phyloP scores from a whole-genome alignment of 1,284 basidiomycete genomes.

The Mycocalia duriaeana region DNA sequence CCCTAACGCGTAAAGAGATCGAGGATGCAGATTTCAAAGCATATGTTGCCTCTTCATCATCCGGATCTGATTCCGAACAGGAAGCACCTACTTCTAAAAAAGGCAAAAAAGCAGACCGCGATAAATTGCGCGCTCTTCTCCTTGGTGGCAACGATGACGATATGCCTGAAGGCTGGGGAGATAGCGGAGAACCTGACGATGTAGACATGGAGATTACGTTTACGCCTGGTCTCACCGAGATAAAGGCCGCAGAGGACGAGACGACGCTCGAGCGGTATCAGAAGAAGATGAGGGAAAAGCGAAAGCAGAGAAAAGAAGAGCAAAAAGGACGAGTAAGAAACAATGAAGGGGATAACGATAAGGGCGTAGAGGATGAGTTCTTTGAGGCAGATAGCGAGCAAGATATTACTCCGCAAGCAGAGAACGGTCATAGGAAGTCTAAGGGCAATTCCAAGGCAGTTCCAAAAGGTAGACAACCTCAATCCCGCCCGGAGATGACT shows the following conservation, averaged over 20 bases:
- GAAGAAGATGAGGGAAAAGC: slow-evolving; percentile 83
- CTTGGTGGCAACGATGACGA: slow-evolving; percentile 61
- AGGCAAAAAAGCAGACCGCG: slow-evolving; percentile 47
- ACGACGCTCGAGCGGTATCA: slow-evolving; percentile 85
- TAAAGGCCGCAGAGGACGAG: slow-evolving; percentile 58
- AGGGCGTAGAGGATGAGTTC: slow-evolving; percentile 56
- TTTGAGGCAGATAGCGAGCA: slow-evolving; percentile 56
- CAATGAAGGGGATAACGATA: slow-evolving; percentile 18
- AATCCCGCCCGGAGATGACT: slow-evolving; percentile 26
- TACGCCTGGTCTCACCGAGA: slow-evolving; percentile 70
- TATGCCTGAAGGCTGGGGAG: slow-evolving; percentile 80
- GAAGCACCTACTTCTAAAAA: slow-evolving; percentile 26
- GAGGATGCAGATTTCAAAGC: slow-evolving; percentile 86
- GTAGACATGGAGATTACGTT: slow-evolving; percentile 93
- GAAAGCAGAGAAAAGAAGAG: slow-evolving; percentile 74
- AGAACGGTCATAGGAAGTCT: too few species aligned
- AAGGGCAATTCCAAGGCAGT: too few species aligned
- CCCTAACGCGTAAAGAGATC: slow-evolving; percentile 77
- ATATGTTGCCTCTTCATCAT: slow-evolving; percentile 74
- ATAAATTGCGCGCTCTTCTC: slow-evolving; percentile 67
- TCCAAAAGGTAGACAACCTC: too few species aligned
- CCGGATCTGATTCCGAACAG: slow-evolving; percentile 51
- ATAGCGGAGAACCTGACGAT: slow-evolving; percentile 35
- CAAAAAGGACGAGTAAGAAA: slow-evolving; percentile 32
- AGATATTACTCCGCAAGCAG: too few species aligned